Evolutionary conservation across 2,329 filamentous ascomycete genomes (phyloP), one percentile per base, ranked within the genome.

Genomic region (Aspergillus costaricaensis): DNA sequence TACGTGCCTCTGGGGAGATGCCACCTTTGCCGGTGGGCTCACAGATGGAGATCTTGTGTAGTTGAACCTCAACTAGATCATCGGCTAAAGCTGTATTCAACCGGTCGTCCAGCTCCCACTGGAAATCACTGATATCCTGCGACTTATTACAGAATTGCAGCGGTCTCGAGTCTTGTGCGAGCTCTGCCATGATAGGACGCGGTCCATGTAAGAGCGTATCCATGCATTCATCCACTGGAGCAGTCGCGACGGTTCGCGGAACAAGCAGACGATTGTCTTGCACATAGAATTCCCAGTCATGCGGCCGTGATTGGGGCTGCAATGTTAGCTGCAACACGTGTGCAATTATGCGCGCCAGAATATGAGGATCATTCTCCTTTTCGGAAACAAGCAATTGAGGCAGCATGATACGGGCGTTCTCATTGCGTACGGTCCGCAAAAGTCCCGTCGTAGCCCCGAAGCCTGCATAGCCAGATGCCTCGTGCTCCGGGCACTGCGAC

Each of bases 371-470:
- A 5, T 25, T 14, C 1, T 65, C 64, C 4, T 60, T 48, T 9
- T 25, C 48, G n/a, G 62, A 60, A 2, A 70, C 61, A 14, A 66
- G 60, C 1, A 70, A 23, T 5, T 70, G 66, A 1, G 67, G 62
- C 19, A 72, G 62, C 2, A 55, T 62, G 2, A 66, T 58, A 36
- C 53, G 60, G 41, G 65, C 65, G 10, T 67, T 55, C 48, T 72
- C 70, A 44, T 69, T 68, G 52, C 70, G 66, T 3, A 71, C 57
- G 8, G 67, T 67, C 17, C 70, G 67, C 39, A 70, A 25, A n/a
- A 72, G 62, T 9, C 67, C 69, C 7, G 62, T 55, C 4, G 63
- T 64, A 0, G 67, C 64, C 19, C 66, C 67, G 43, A 61, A 67
- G 8, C 52, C 68, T 25, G 58, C 55, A 39, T 65, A 65, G 39